Conservation (phyloP, 192 early-diverging fungal species). For the Backusella liffmaniae region DNA sequence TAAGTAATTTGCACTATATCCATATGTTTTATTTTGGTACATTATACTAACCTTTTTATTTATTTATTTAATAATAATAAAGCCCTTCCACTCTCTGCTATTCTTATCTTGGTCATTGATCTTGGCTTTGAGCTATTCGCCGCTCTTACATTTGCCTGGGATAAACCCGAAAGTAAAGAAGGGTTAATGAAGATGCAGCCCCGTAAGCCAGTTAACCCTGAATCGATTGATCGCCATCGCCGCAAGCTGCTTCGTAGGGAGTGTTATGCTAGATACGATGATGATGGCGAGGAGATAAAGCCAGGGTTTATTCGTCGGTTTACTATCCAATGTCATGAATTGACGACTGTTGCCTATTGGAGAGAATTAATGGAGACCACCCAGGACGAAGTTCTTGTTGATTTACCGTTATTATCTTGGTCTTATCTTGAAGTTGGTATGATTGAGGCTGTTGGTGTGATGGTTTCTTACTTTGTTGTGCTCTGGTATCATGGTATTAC, state of each 20-base stretch:
- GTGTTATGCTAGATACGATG: conserved; percentile 45
- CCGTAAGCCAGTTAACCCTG: conserved; percentile 82
- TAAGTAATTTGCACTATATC: background rate
- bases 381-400: conserved; percentile 89
- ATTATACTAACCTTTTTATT: background rate
- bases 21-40: background rate
- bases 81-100: conserved; percentile 71
- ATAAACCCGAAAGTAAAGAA: conserved; percentile 72
- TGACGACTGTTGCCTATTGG: conserved; percentile 62
- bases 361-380: conserved; percentile 59
- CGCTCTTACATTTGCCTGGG: conserved; percentile 90
- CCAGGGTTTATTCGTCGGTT: conserved; percentile 26
- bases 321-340: conserved; percentile 31
- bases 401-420: conserved; percentile 77
- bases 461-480: conserved; percentile 79
- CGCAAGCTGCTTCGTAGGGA: conserved; percentile 49
- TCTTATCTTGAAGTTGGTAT: conserved; percentile 85
- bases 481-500: conserved; percentile 65
- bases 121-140: conserved; percentile 91
- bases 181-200: conserved; percentile 89
- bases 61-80: background rate
- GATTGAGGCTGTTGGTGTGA: conserved; percentile 72
- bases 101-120: conserved; percentile 90
- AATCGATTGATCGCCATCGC: conserved; percentile 69
- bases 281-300: conserved; percentile 44